phyloP scores from a whole-genome alignment of 1,284 basidiomycete genomes.

The Phaffia rhodozyma region DNA sequence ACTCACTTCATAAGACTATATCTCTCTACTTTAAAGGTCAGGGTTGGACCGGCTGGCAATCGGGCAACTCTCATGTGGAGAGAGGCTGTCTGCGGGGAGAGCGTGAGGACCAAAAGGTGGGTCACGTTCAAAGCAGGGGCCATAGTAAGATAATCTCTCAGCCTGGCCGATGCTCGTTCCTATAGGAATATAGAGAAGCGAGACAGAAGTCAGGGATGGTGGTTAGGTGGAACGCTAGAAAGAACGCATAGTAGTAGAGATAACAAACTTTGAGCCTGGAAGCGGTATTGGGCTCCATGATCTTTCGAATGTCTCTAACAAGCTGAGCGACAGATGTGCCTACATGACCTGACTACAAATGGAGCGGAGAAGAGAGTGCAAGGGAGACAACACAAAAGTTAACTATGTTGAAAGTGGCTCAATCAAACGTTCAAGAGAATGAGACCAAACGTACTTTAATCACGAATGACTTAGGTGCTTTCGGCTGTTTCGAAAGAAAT shows the following conservation, averaged over 20 bases:
- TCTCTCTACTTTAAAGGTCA: constrained; percentile 83
- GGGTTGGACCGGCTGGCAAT: constrained; percentile 82
- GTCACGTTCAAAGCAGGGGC: constrained; percentile 84
- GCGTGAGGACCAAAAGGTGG: constrained; percentile 82
- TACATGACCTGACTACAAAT: constrained; percentile 60
- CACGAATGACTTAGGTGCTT: constrained; percentile 51
- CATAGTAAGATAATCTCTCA: constrained; percentile 89
- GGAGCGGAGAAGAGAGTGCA: background rate
- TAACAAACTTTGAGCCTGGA: constrained; percentile 63
- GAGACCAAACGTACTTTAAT: constrained; percentile 48
- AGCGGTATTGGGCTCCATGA: constrained; percentile 98
- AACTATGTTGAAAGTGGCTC: too few species aligned
- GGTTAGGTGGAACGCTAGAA: constrained; percentile 8
- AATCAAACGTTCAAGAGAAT: background rate
- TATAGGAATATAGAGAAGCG: constrained; percentile 31
- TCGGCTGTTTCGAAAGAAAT: constrained; percentile 22
- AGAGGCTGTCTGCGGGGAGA: constrained; percentile 73
- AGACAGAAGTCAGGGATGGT: background rate
- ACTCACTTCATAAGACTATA: constrained; percentile 69
- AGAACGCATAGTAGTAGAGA: background rate
- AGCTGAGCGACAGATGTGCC: constrained; percentile 77
- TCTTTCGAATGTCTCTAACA: constrained; percentile 80
- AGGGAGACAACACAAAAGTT: background rate
- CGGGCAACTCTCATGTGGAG: constrained; percentile 69
- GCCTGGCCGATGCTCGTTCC: constrained; percentile 84